Percentiles rank a stretch among this genome's conserved stretches.
Evolutionary conservation across 192 early-diverging fungal genomes (phyloP).

Genomic region (Rhizoclosmatium globosum): DNA sequence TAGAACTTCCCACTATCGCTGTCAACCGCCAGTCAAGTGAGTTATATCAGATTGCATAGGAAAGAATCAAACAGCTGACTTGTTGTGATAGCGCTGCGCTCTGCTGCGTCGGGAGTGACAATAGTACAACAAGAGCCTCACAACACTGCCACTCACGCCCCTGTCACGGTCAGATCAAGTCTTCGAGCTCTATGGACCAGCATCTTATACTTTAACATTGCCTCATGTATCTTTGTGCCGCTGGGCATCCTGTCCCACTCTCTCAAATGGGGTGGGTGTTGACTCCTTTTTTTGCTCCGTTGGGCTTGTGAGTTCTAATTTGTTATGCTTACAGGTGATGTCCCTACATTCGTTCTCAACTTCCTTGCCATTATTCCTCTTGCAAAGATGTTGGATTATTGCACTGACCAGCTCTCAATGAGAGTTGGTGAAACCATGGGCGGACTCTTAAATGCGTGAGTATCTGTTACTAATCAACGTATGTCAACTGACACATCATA

Average conservation of each 20-base stretch:
- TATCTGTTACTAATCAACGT: neutral
- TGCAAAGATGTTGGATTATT: conserved; percentile 86
- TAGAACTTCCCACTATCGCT: too few relatives aligned
- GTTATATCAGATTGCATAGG: too few relatives aligned
- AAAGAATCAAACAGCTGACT: too few relatives aligned
- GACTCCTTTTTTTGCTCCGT: neutral
- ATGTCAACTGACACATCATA: neutral
- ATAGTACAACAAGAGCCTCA: too few relatives aligned
- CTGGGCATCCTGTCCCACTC: conserved; percentile 77
- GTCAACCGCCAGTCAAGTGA: too few relatives aligned
- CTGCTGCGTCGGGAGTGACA: too few relatives aligned
- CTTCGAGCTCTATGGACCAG: neutral
- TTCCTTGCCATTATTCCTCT: conserved; percentile 89
- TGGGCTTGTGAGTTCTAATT: too few relatives aligned
- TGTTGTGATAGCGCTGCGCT: too few relatives aligned
- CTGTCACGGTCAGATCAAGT: neutral
- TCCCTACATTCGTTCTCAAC: conserved; percentile 79
- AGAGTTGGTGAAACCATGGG: conserved; percentile 18
- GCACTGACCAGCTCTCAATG: conserved; percentile 76
- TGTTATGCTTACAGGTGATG: conserved; percentile 37
- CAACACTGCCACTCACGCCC: neutral
- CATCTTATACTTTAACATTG: conserved; percentile 56
- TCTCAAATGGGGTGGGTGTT: conserved; percentile 66
- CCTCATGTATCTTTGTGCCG: conserved; percentile 82
- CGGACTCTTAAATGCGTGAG: conserved; percentile 15